phyloP scores from a whole-genome alignment of 805 yeast genomes.

The Lipomyces anomalus region DNA sequence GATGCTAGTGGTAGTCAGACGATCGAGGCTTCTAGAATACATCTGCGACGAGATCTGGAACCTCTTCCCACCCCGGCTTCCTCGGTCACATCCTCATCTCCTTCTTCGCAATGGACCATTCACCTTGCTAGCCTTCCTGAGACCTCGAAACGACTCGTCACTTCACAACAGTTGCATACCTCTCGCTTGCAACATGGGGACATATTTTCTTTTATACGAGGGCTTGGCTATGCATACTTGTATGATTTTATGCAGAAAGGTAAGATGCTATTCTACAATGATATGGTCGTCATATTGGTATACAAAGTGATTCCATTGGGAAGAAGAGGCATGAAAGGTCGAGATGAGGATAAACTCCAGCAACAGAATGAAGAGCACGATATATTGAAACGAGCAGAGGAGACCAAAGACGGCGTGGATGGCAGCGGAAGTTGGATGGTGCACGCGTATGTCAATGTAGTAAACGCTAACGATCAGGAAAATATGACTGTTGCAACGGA shows the following conservation, averaged over 20 bases:
- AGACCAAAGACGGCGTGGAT: constrained; percentile 12
- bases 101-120: constrained; percentile 27
- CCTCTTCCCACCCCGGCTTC: background rate
- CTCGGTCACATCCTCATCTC: background rate
- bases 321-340: constrained; percentile 6
- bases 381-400: constrained; percentile 5
- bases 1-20: constrained; percentile 3
- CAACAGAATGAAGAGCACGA: constrained; percentile 17
- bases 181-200: constrained; percentile 1
- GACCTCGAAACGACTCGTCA: constrained; percentile 32
- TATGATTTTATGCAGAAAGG: constrained; percentile 19
- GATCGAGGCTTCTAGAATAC: constrained; percentile 19
- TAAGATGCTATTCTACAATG: constrained; percentile 12
- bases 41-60: constrained; percentile 9
- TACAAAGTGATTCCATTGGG: constrained; percentile 14
- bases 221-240: constrained; percentile 19
- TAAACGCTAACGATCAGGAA: constrained; percentile 17
- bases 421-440: constrained; percentile 15
- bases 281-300: constrained; percentile 10
- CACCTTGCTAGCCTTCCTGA: constrained; percentile 36
- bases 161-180: constrained; percentile 11
- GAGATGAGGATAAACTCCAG: too few relatives aligned
- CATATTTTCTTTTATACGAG: constrained; percentile 15
- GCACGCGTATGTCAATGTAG: constrained; percentile 19
- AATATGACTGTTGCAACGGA: constrained; percentile 10